Evolutionary conservation across 1,284 basidiomycete species (phyloP).

Genomic region (Ganoderma multipileum): DNA sequence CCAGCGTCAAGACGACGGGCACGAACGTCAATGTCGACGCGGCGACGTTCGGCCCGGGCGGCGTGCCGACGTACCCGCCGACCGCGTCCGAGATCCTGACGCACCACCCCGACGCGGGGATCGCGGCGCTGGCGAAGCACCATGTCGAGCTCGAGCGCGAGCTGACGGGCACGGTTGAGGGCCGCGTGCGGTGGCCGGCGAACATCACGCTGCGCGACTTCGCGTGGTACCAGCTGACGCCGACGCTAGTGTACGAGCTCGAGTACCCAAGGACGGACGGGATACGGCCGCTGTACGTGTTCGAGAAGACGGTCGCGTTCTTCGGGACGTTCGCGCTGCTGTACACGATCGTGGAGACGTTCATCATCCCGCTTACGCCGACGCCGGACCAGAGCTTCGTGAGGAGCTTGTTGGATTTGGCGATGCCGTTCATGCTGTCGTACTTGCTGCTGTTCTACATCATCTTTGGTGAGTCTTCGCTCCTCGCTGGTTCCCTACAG

Average conservation of each 20-base stretch:
- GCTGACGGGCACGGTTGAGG: slow-evolving; percentile 74
- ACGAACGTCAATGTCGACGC: slow-evolving; percentile 34
- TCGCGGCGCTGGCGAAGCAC: slow-evolving; percentile 78
- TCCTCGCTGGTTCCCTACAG: neutral
- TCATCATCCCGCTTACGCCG: slow-evolving; percentile 86
- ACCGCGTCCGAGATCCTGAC: slow-evolving; percentile 60
- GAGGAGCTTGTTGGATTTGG: slow-evolving; percentile 83
- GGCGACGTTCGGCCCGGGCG: slow-evolving; percentile 14
- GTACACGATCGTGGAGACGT: slow-evolving; percentile 92
- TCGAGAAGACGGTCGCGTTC: slow-evolving; percentile 95
- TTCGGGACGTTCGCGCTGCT: slow-evolving; percentile 96
- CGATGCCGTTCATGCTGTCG: slow-evolving; percentile 91
- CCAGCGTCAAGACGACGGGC: slow-evolving; percentile 37
- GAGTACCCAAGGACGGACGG: slow-evolving; percentile 94
- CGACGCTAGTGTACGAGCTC: slow-evolving; percentile 95
- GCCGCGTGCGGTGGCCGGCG: slow-evolving; percentile 80
- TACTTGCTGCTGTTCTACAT: slow-evolving; percentile 86
- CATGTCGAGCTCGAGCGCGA: slow-evolving; percentile 83
- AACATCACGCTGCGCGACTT: slow-evolving; percentile 91
- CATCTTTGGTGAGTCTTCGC: slow-evolving; percentile 67
- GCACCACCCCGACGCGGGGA: slow-evolving; percentile 73
- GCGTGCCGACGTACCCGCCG: slow-evolving; percentile 27
- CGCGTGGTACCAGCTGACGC: slow-evolving; percentile 87
- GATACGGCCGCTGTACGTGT: slow-evolving; percentile 89
- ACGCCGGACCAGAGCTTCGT: slow-evolving; percentile 78